Evolutionary conservation across 345 rosid species (phyloP), one percentile per base, ranked within the genome.

Genomic region (Aegle marmelos): DNA sequence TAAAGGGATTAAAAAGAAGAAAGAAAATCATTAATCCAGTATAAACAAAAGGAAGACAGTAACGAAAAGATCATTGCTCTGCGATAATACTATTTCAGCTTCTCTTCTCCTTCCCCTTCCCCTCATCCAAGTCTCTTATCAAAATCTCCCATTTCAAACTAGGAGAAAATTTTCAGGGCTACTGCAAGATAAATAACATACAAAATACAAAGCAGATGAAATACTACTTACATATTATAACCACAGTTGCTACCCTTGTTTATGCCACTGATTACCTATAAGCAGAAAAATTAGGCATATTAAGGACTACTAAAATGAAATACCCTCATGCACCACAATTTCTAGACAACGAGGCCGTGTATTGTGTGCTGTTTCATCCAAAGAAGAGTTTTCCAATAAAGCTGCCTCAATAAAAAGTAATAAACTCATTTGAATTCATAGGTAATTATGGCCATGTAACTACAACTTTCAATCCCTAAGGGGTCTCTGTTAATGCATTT

Each of bases 231-330:
- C 99, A 88, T 72, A 80, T 92, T 91, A 84, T 89, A 95, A 65
- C 99, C 99, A 13, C 95, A 93, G 85, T 93, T 93, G 94, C 89
- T 93, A 66, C 99, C 99, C 85, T 82, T 83, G 88, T 95, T 95
- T 68, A 95, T 92, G 83, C 99, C 99, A 84, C 99, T 95, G 70
- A 95, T 72, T 25, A 95, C 99, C 99, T 93, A 90, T 24, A 59
- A 27, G 58, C 36, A 82, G 45, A 81, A 83, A 56, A 10, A 63
- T 50, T 53, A 72, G 48, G 59, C 10, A 76, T 24, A 39, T 83
- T 78, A 83, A 25, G 54, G 76, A 77, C 73, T 70, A 62, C 57
- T 62, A 30, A 76, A 10, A 58, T 10, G 13, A 64, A 31, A 65
- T 27, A 73, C 24, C 30, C 33, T 77, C 13, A 77, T 27, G 72